phyloP scores from a whole-genome alignment of 2,329 filamentous ascomycete species.

The Cordyceps javanica region DNA sequence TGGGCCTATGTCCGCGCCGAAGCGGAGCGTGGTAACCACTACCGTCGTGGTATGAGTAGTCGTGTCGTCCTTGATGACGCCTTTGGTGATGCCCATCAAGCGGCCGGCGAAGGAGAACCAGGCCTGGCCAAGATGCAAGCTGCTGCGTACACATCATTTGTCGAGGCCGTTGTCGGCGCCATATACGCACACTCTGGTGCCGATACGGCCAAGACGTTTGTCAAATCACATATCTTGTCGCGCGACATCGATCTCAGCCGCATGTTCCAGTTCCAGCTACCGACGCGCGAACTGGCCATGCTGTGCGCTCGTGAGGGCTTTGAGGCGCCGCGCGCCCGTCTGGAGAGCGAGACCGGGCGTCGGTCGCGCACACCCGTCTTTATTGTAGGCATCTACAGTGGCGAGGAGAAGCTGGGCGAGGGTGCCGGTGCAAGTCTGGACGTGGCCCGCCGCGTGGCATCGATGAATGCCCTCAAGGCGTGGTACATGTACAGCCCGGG shows the following conservation, averaged over 20 bases:
- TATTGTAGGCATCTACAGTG: conserved; percentile 90
- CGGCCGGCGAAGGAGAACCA: conserved; percentile 25
- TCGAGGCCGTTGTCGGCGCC: conserved; percentile 76
- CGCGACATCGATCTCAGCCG: conserved; percentile 68
- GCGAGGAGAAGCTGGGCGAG: conserved; percentile 85
- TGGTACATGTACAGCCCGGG: conserved; percentile 95
- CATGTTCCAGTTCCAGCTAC: conserved; percentile 79
- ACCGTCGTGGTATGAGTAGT: conserved; percentile 65
- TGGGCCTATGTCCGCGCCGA: conserved; percentile 50
- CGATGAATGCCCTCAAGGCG: conserved; percentile 78
- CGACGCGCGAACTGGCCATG: conserved; percentile 74
- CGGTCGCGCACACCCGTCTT: conserved; percentile 80
- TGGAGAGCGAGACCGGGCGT: conserved; percentile 87
- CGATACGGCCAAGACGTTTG: conserved; percentile 73
- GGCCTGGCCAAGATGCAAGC: conserved; percentile 65
- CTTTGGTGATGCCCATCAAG: conserved; percentile 60
- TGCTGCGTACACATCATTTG: conserved; percentile 65
- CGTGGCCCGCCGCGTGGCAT: conserved; percentile 70
- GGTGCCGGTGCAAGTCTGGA: conserved; percentile 73
- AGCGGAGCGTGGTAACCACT: conserved; percentile 36
- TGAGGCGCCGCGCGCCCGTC: conserved; percentile 75
- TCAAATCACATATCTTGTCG: conserved; percentile 75
- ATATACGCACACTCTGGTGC: conserved; percentile 81
- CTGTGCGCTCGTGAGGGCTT: conserved; percentile 88
- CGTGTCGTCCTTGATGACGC: conserved; percentile 77